These are phyloP conservation scores for Rhynchospora pubera DNA, from an alignment of 176 grass and related monocot genomes.

Conservation along the genomic window DNA sequence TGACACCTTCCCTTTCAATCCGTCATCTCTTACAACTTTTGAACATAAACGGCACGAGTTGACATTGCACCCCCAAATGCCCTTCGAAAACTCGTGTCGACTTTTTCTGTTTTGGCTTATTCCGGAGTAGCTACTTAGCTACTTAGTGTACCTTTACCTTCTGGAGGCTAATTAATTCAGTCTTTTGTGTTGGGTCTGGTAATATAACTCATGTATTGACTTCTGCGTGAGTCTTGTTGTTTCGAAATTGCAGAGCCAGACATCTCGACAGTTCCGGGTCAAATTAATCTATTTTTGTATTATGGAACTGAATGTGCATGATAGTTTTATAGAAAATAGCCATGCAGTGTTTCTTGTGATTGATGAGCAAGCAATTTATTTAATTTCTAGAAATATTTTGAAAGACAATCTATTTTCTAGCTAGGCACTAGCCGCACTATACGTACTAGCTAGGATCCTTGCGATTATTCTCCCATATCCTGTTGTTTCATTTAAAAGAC, in stretches of 20 bases:
- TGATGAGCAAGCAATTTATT: background rate
- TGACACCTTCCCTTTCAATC: background rate
- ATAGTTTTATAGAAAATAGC: background rate
- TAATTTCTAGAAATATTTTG: background rate
- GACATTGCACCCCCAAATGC: background rate
- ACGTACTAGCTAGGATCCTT: no score
- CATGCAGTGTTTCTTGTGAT: background rate
- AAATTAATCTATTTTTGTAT: background rate
- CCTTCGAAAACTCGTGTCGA: background rate
- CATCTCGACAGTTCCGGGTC: background rate
- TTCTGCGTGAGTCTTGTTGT: background rate
- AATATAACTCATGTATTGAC: background rate
- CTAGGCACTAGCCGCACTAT: no score
- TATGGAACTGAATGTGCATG: background rate
- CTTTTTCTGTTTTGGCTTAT: conserved; percentile 5
- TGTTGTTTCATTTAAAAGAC: no score
- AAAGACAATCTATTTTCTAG: background rate
- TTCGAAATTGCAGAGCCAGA: background rate
- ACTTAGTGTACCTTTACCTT: background rate
- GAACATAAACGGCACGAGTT: background rate
- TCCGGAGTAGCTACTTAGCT: background rate
- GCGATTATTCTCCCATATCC: no score
- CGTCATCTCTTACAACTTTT: conserved; percentile 2
- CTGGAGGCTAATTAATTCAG: background rate
- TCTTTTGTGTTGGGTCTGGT: background rate